These are phyloP conservation scores for Phyllostachys edulis DNA, from an alignment of 176 grass and related monocot genomes.

Conservation along the genomic window DNA sequence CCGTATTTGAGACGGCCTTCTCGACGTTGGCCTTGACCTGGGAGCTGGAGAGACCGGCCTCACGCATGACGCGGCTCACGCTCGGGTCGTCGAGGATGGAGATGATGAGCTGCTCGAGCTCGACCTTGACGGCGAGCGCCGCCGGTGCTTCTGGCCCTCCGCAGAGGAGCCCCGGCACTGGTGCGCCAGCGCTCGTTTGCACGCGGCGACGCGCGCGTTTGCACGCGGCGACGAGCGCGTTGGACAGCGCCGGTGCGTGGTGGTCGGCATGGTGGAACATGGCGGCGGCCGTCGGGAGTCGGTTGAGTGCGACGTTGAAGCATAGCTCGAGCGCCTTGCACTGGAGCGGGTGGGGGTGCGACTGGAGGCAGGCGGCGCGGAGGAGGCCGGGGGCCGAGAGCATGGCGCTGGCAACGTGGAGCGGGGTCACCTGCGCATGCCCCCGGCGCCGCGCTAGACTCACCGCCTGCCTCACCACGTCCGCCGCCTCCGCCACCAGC, in stretches of 20 bases:
- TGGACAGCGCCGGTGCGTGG: slow-evolving; percentile 48
- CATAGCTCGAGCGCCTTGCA: slow-evolving; percentile 72
- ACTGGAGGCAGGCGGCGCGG: slow-evolving; percentile 62
- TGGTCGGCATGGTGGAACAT: slow-evolving; percentile 29
- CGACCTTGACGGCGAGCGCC: slow-evolving; percentile 54
- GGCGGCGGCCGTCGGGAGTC: slow-evolving; percentile 48
- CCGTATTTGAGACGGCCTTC: slow-evolving; percentile 11
- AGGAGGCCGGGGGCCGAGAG: slow-evolving; percentile 48
- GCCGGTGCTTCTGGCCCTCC: neutral
- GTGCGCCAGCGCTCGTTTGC: slow-evolving; percentile 39
- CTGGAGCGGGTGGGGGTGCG: slow-evolving; percentile 48
- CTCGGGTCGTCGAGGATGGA: slow-evolving; percentile 89
- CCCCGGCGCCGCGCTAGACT: slow-evolving; percentile 48
- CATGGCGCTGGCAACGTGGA: slow-evolving; percentile 68
- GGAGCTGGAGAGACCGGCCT: slow-evolving; percentile 77
- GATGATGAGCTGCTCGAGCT: slow-evolving; percentile 75
- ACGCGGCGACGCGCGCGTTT: slow-evolving; percentile 80
- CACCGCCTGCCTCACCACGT: slow-evolving; percentile 47
- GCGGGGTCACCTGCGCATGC: slow-evolving; percentile 66
- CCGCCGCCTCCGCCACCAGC: slow-evolving; percentile 48
- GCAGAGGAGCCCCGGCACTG: neutral
- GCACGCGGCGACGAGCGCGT: slow-evolving; percentile 77
- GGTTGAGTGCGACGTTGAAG: slow-evolving; percentile 72
- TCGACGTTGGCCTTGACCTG: slow-evolving; percentile 68
- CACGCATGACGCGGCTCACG: slow-evolving; percentile 68